Percentiles rank a stretch among this genome's conserved stretches.
These are phyloP conservation scores for Phaeosphaeria sp. DNA, from an alignment of 2,329 filamentous ascomycete species.

Conservation along the genomic window DNA sequence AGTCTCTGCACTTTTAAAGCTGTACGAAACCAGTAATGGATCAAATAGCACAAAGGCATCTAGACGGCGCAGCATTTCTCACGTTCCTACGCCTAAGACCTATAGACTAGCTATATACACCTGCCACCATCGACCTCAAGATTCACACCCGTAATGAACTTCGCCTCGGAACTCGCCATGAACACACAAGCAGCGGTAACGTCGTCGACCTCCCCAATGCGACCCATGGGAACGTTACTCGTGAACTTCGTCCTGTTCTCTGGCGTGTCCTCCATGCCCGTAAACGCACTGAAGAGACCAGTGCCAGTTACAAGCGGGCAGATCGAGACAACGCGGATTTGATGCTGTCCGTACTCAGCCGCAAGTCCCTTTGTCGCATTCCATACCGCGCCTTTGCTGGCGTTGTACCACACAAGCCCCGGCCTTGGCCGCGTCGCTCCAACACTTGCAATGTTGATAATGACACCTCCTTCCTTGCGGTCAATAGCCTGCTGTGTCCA, in stretches of 20 bases:
- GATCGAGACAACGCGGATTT: constrained; percentile 76
- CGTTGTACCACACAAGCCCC: constrained; percentile 73
- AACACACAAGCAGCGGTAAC: constrained; percentile 64
- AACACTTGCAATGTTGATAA: constrained; percentile 72
- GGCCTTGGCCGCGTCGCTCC: constrained; percentile 67
- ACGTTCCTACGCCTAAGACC: no score
- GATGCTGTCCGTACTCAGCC: constrained; percentile 73
- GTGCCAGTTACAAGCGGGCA: constrained; percentile 73
- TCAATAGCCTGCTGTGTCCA: constrained; percentile 67
- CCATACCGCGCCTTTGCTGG: constrained; percentile 70
- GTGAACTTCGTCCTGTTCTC: constrained; percentile 61
- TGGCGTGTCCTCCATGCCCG: constrained; percentile 67
- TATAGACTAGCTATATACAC: no score
- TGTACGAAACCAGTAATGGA: no score
- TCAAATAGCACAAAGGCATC: no score
- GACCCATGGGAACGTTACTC: constrained; percentile 64
- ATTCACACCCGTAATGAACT: constrained; percentile 65
- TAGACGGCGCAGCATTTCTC: no score
- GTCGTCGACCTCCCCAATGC: constrained; percentile 66
- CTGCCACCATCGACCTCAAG: constrained; percentile 49
- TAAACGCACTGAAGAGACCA: constrained; percentile 65
- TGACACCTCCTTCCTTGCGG: constrained; percentile 62
- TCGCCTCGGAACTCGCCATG: constrained; percentile 64
- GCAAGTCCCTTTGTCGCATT: constrained; percentile 72
- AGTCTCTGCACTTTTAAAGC: no score